Conservation (phyloP, 179 eudicot species). For the Sideroxylon spinosum region DNA sequence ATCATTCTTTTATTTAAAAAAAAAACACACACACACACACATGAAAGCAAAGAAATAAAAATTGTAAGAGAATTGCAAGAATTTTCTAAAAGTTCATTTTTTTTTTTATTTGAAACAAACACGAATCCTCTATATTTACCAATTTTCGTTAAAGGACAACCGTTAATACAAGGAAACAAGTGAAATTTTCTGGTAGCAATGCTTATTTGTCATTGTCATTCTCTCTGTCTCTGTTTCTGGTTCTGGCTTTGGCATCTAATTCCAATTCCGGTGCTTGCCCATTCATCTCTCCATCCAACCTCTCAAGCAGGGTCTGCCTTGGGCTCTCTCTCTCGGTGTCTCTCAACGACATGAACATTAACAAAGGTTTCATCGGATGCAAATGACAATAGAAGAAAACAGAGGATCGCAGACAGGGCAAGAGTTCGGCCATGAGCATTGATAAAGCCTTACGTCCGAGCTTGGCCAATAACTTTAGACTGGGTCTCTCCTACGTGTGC, state of each 20-base stretch:
- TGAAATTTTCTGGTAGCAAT: neutral
- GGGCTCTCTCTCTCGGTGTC: neutral
- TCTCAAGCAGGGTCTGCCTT: neutral
- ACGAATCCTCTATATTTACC: too few relatives aligned
- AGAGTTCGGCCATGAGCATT: neutral
- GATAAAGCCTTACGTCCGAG: neutral
- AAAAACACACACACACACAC: too few relatives aligned
- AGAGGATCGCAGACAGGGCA: neutral
- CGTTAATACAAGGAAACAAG: too few relatives aligned
- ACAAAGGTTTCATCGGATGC: neutral
- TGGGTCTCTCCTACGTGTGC: neutral
- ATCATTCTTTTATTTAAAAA: too few relatives aligned
- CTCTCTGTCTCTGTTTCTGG: neutral
- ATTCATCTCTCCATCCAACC: constrained; percentile 11
- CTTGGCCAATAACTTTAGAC: neutral
- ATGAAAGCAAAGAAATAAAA: too few relatives aligned
- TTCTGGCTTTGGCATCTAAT: neutral
- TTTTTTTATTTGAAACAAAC: too few relatives aligned
- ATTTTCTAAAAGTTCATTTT: too few relatives aligned
- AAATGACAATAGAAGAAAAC: neutral
- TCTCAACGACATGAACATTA: neutral
- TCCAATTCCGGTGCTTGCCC: constrained; percentile 14
- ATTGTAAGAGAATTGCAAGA: too few relatives aligned
- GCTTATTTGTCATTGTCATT: neutral
- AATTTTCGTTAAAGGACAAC: too few relatives aligned